Evolutionary conservation across 2,329 filamentous ascomycete species (phyloP).

Genomic region (Trichoderma cornu-damae): DNA sequence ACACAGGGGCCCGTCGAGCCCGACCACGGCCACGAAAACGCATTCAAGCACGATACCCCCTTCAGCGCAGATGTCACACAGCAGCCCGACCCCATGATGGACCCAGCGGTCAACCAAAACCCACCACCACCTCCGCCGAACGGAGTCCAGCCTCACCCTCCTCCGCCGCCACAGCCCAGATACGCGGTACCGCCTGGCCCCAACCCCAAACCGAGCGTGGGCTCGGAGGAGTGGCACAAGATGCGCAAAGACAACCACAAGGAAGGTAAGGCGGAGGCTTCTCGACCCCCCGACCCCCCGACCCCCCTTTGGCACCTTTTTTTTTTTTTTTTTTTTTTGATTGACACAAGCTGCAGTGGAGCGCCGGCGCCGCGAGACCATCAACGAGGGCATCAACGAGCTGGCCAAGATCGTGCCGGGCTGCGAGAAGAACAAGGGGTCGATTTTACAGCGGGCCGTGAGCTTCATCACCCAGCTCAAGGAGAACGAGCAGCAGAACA

Average conservation of each 20-base stretch:
- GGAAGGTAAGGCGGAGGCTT: constrained; percentile 61
- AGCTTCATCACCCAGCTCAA: constrained; percentile 92
- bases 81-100: constrained; percentile 31
- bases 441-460: constrained; percentile 87
- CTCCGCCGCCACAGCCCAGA: constrained; percentile 25
- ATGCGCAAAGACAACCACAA: constrained; percentile 97
- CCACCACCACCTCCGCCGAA: constrained; percentile 37
- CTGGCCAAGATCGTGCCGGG: constrained; percentile 95
- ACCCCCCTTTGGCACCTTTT: too few species aligned
- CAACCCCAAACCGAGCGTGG: constrained; percentile 75
- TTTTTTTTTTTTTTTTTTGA: too few species aligned
- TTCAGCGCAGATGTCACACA: constrained; percentile 33
- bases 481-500: constrained; percentile 89
- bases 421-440: constrained; percentile 98
- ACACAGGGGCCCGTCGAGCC: constrained; percentile 41
- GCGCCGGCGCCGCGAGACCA: constrained; percentile 91
- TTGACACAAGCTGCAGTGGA: constrained; percentile 60
- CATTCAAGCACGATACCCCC: constrained; percentile 28
- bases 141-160: constrained; percentile 31
- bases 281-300: too few species aligned
- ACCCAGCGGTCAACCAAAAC: constrained; percentile 29
- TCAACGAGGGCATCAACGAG: constrained; percentile 98
- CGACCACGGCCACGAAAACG: constrained; percentile 18
- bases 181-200: constrained; percentile 40
- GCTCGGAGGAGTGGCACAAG: constrained; percentile 96